A percentile compares a stretch with the other conserved stretches of the same genome.
Evolutionary conservation across 108 stramenopile species (phyloP).

Genomic region (Nitzschia sp.): DNA sequence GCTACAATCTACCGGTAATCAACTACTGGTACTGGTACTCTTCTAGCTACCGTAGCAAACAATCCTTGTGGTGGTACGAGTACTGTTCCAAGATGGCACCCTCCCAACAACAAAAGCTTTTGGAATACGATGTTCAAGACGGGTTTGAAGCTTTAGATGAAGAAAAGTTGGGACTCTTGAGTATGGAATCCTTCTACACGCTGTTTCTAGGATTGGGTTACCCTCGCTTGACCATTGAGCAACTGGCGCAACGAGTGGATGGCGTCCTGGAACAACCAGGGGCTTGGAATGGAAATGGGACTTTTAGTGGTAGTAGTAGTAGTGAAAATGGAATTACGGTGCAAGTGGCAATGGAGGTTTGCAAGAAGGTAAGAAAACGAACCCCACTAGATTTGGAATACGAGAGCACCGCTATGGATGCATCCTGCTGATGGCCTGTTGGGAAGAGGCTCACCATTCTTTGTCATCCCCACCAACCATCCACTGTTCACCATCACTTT

Average conservation of each 20-base stretch:
- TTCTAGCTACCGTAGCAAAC: too few relatives aligned
- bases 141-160: constrained; percentile 37
- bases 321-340: neutral
- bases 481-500: too few relatives aligned
- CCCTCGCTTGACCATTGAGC: neutral
- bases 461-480: too few relatives aligned
- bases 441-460: too few relatives aligned
- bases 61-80: too few relatives aligned
- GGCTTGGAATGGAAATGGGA: neutral
- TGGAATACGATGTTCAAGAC: constrained; percentile 24
- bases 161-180: constrained; percentile 26
- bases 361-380: too few relatives aligned
- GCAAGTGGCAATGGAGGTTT: neutral
- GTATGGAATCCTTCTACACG: constrained; percentile 21
- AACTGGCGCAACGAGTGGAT: neutral
- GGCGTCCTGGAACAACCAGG: neutral
- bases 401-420: too few relatives aligned
- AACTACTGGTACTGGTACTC: too few relatives aligned
- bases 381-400: too few relatives aligned
- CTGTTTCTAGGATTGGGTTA: constrained; percentile 40
- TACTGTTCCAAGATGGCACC: too few relatives aligned
- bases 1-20: too few relatives aligned
- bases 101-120: neutral
- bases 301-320: neutral
- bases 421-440: too few relatives aligned